phyloP scores from a whole-genome alignment of 768 basidiomycete species.

The Agaricus blazei region DNA sequence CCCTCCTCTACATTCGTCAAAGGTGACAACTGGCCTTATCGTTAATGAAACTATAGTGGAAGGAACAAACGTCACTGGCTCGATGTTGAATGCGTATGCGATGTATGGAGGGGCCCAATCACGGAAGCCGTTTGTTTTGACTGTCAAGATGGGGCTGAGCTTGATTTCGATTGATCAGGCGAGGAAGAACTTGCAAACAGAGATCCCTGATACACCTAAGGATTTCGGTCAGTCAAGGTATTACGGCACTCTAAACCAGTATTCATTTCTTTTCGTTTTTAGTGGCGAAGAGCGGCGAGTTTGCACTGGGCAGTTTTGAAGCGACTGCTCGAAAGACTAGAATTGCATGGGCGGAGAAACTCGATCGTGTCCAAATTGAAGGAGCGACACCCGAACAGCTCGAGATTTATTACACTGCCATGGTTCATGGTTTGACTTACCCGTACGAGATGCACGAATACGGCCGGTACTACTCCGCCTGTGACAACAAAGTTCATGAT shows the following conservation, averaged over 20 bases:
- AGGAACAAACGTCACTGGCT: slow-evolving; percentile 27
- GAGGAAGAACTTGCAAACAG: slow-evolving; percentile 38
- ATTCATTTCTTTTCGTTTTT: not conserved
- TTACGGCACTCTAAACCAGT: not conserved
- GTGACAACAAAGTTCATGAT: slow-evolving; percentile 59
- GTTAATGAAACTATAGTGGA: slow-evolving; percentile 15
- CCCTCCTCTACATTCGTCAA: not conserved
- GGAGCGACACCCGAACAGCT: slow-evolving; percentile 16
- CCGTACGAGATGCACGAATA: slow-evolving; percentile 71
- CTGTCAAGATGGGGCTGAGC: slow-evolving; percentile 64
- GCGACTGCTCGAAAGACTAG: slow-evolving; percentile 45
- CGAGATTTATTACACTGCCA: slow-evolving; percentile 52
- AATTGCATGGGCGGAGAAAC: slow-evolving; percentile 51
- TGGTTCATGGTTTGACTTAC: slow-evolving; percentile 68
- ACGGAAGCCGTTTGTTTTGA: slow-evolving; percentile 25
- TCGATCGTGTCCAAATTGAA: slow-evolving; percentile 44
- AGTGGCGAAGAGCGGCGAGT: not conserved
- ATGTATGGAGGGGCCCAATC: slow-evolving; percentile 28
- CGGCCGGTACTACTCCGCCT: slow-evolving; percentile 69
- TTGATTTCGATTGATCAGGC: slow-evolving; percentile 72
- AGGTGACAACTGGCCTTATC: not conserved
- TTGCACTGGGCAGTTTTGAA: slow-evolving; percentile 32
- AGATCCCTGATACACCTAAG: slow-evolving; percentile 19
- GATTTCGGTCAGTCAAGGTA: not conserved
- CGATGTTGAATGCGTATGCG: slow-evolving; percentile 46